Percentiles rank a stretch among this genome's conserved stretches.
These are phyloP conservation scores for Penicillium frequentans DNA, from an alignment of 2,329 filamentous ascomycete species.

Conservation along the genomic window DNA sequence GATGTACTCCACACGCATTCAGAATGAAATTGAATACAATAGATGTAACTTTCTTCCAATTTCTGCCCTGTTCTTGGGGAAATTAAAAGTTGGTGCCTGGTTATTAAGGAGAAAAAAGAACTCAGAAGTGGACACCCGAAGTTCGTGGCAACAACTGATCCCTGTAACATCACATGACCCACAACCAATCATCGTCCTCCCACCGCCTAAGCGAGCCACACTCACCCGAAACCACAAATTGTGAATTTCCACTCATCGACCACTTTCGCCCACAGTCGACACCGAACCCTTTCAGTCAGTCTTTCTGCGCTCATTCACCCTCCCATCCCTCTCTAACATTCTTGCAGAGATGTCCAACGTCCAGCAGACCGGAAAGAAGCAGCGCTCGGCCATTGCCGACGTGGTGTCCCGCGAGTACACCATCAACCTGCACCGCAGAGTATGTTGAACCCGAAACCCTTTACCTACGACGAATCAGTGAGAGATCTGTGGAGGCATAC, in stretches of 20 bases:
- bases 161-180: neutral
- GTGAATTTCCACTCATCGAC: slow-evolving; percentile 33
- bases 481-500: slow-evolving; percentile 25
- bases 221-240: slow-evolving; percentile 36
- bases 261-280: slow-evolving; percentile 41
- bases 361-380: slow-evolving; percentile 66
- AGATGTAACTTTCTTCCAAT: neutral
- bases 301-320: neutral
- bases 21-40: neutral
- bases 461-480: slow-evolving; percentile 23
- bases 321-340: slow-evolving; percentile 12
- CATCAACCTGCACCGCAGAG: slow-evolving; percentile 99
- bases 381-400: slow-evolving; percentile 94
- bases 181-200: slow-evolving; percentile 28
- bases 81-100: neutral
- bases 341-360: slow-evolving; percentile 63
- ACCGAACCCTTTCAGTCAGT: slow-evolving; percentile 39
- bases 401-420: slow-evolving; percentile 99
- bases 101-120: neutral
- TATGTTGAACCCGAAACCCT: slow-evolving; percentile 57
- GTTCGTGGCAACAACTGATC: neutral
- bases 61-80: neutral
- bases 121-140: slow-evolving; percentile 3
- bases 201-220: slow-evolving; percentile 39
- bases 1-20: neutral